These are phyloP conservation scores for Morella rubra DNA, from an alignment of 306 rosid species.

Conservation along the genomic window DNA sequence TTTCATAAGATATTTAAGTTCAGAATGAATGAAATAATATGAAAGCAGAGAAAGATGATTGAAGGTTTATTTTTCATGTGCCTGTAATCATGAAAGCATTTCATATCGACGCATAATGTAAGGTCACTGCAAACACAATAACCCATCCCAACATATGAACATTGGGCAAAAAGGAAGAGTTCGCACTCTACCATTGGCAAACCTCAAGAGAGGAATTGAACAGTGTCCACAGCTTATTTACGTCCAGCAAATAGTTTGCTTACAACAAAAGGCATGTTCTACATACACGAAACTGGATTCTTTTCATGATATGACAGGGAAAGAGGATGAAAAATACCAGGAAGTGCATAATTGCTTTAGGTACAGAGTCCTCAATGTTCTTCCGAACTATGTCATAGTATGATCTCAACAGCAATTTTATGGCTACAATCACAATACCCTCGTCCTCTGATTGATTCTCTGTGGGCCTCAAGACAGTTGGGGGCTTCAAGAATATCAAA, in stretches of 20 bases:
- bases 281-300: slow-evolving; percentile 3
- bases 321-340: slow-evolving; percentile 56
- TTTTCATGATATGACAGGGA: slow-evolving; percentile 6
- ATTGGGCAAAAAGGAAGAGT: not conserved
- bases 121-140: not conserved
- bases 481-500: slow-evolving; percentile 62
- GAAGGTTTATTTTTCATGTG: not conserved
- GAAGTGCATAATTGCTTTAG: slow-evolving; percentile 98
- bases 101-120: not conserved
- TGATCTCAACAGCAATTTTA: slow-evolving; percentile 79
- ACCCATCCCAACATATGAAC: not conserved
- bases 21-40: not conserved
- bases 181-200: not conserved
- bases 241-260: not conserved
- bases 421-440: slow-evolving; percentile 69
- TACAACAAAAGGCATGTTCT: not conserved
- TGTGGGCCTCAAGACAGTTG: slow-evolving; percentile 84
- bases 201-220: not conserved
- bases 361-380: slow-evolving; percentile 80
- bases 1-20: not conserved
- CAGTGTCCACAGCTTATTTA: not conserved
- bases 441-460: slow-evolving; percentile 83
- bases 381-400: slow-evolving; percentile 95
- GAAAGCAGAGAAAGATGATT: not conserved
- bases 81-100: not conserved